Evolutionary conservation across 2,329 filamentous ascomycete species (phyloP).

Genomic region (Monilinia fructicola): DNA sequence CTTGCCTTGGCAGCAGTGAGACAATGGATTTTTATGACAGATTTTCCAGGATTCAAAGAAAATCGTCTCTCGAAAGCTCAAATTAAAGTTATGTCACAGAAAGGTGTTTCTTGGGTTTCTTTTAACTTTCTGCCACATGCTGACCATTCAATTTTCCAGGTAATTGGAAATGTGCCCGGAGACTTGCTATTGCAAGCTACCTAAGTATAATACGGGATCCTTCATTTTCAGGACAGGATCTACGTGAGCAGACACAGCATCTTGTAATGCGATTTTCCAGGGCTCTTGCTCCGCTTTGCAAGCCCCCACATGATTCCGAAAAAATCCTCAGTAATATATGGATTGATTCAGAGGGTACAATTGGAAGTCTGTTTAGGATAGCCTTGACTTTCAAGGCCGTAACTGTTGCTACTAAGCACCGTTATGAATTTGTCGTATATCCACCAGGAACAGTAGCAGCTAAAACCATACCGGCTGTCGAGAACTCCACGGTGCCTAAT

Average conservation of each 20-base stretch:
- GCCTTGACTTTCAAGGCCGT: constrained; percentile 14
- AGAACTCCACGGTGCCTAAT: neutral
- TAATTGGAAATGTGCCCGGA: constrained; percentile 6
- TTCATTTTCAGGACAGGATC: neutral
- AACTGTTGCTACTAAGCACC: neutral
- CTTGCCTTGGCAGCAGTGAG: constrained; percentile 6
- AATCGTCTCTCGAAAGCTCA: neutral
- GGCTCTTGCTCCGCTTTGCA: constrained; percentile 6
- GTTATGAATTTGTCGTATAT: neutral
- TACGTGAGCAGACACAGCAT: neutral
- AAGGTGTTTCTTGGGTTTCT: neutral
- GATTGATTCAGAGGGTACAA: neutral
- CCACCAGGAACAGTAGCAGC: constrained; percentile 5
- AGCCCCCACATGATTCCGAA: constrained; percentile 4
- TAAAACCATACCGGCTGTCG: neutral
- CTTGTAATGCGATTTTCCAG: constrained; percentile 1
- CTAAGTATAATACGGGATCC: constrained; percentile 4
- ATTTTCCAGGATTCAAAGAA: constrained; percentile 1
- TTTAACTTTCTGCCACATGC: neutral
- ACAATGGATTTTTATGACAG: constrained; percentile 3
- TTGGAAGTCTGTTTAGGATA: neutral
- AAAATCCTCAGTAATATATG: neutral
- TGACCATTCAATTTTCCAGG: neutral
- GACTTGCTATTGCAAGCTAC: constrained; percentile 5
- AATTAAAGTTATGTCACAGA: neutral